These are phyloP conservation scores for Boletus tomentosulus DNA, from an alignment of 768 basidiomycete species.

Conservation along the genomic window DNA sequence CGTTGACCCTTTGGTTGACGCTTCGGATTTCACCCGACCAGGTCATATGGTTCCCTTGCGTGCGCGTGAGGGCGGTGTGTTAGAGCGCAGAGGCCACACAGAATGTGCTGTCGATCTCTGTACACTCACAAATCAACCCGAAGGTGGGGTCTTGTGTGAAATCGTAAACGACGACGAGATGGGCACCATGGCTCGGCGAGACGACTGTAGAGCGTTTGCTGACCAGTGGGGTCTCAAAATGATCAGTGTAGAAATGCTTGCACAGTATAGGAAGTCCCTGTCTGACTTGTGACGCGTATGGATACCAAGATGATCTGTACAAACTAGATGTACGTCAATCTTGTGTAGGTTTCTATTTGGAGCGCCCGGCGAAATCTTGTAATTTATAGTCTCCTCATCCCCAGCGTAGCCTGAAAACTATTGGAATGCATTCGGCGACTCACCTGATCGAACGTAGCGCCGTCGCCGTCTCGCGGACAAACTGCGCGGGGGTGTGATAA, in stretches of 20 bases:
- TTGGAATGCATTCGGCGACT: too few species aligned
- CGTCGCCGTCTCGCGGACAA: too few species aligned
- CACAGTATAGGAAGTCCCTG: constrained; percentile 33
- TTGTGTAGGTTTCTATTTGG: background rate
- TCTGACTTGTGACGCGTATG: background rate
- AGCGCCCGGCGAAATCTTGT: too few species aligned
- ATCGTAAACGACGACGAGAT: constrained; percentile 86
- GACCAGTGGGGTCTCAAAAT: constrained; percentile 87
- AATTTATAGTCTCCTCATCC: too few species aligned
- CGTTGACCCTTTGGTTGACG: constrained; percentile 50
- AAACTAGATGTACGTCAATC: too few species aligned
- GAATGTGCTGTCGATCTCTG: constrained; percentile 90
- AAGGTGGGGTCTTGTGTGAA: constrained; percentile 84
- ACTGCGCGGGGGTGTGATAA: too few species aligned
- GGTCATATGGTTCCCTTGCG: constrained; percentile 95
- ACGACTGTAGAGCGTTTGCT: constrained; percentile 91
- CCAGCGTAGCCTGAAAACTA: too few species aligned
- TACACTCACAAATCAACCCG: constrained; percentile 56
- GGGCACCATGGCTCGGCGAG: constrained; percentile 92
- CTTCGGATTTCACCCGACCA: constrained; percentile 82
- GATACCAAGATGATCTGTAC: too few species aligned
- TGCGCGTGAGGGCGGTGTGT: constrained; percentile 78
- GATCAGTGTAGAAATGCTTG: constrained; percentile 89
- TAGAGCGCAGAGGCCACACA: constrained; percentile 89
- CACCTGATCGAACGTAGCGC: too few species aligned